phyloP scores from a whole-genome alignment of 805 yeast species.

The Pichia paraexigua region DNA sequence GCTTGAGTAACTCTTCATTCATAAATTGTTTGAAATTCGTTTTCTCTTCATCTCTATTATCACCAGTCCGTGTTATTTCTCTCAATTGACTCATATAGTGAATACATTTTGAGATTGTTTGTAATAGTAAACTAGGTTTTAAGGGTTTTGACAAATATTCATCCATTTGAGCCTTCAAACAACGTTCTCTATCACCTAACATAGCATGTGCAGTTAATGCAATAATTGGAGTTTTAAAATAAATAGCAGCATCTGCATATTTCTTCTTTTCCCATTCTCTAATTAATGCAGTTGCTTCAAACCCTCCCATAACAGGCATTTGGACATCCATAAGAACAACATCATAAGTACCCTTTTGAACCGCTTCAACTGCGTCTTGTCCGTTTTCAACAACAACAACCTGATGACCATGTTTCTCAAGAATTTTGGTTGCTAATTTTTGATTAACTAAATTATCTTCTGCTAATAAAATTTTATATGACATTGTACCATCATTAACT shows the following conservation, averaged over 20 bases:
- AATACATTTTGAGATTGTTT: constrained; percentile 78
- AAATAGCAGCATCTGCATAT: constrained; percentile 57
- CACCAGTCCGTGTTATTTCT: constrained; percentile 27
- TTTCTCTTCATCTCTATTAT: constrained; percentile 2
- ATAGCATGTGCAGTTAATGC: constrained; percentile 91
- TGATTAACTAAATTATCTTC: constrained; percentile 86
- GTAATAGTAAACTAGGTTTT: constrained; percentile 74
- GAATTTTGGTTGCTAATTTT: constrained; percentile 74
- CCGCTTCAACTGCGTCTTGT: constrained; percentile 70
- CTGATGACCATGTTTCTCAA: constrained; percentile 79
- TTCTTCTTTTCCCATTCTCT: constrained; percentile 84
- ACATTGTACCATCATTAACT: constrained; percentile 68
- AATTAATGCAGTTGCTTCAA: constrained; percentile 81
- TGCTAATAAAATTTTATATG: constrained; percentile 69
- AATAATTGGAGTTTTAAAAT: constrained; percentile 73
- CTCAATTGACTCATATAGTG: constrained; percentile 59
- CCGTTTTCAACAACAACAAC: constrained; percentile 87
- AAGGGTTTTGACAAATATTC: constrained; percentile 84
- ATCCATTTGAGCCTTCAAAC: constrained; percentile 86
- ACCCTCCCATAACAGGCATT: constrained; percentile 95
- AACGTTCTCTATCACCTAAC: constrained; percentile 86
- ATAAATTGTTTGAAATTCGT: constrained; percentile 7
- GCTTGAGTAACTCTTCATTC: constrained; percentile 5
- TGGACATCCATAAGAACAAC: constrained; percentile 89
- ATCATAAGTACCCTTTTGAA: constrained; percentile 59